Evolutionary conservation across 2,329 filamentous ascomycete genomes (phyloP).

Genomic region (Fusarium succisae): DNA sequence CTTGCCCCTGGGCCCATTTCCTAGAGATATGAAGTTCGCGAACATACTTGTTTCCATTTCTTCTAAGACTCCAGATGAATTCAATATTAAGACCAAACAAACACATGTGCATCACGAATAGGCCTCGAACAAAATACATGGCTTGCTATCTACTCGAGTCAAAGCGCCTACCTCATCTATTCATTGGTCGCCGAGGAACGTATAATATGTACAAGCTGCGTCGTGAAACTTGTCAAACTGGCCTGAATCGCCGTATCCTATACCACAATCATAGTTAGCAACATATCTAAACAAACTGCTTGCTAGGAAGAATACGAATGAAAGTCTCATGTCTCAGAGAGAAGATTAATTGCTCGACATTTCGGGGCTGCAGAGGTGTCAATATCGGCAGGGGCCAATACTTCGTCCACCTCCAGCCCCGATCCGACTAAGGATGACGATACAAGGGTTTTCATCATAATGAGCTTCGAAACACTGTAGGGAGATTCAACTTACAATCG

Average conservation of each 20-base stretch:
- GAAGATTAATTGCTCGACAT: constrained; percentile 65
- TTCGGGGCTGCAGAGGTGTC: constrained; percentile 48
- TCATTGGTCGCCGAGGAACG: neutral
- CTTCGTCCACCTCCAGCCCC: constrained; percentile 46
- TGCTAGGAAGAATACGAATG: neutral
- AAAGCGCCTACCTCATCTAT: neutral
- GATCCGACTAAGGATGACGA: constrained; percentile 98
- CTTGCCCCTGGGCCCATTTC: neutral
- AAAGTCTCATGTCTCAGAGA: constrained; percentile 55
- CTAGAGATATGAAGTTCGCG: neutral
- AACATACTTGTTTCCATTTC: neutral
- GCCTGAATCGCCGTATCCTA: neutral
- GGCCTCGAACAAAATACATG: neutral
- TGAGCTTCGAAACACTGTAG: constrained; percentile 5
- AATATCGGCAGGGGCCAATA: constrained; percentile 43
- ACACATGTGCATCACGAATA: neutral
- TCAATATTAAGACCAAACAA: neutral
- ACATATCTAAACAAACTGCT: neutral
- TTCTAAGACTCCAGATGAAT: neutral
- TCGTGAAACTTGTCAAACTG: neutral
- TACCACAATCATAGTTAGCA: constrained; percentile 25
- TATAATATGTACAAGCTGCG: neutral
- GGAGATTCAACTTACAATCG: constrained; percentile 21
- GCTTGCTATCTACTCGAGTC: neutral
- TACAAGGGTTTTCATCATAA: constrained; percentile 85